Percentiles rank a stretch among this genome's conserved stretches.
These are phyloP conservation scores for Candida anglica DNA, from an alignment of 805 yeast species.

Conservation along the genomic window DNA sequence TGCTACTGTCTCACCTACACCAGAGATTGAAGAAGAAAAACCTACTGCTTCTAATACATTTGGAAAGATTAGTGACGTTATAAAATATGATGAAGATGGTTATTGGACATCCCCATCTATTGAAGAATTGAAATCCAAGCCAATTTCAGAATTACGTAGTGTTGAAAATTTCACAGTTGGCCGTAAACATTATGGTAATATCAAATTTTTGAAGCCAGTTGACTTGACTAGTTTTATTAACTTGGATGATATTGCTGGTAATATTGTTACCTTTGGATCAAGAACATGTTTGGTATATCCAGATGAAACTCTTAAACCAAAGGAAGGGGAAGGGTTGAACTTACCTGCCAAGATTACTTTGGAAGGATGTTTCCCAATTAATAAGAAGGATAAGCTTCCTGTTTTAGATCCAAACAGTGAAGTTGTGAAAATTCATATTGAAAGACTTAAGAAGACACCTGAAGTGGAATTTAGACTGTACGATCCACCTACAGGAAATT, in stretches of 20 bases:
- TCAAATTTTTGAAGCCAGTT: conserved; percentile 76
- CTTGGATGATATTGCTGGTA: conserved; percentile 61
- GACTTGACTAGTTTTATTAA: conserved; percentile 70
- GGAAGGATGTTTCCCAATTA: conserved; percentile 77
- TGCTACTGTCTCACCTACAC: background rate
- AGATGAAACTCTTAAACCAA: conserved; percentile 55
- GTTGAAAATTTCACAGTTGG: conserved; percentile 73
- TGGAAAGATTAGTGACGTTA: background rate
- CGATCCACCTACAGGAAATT: conserved; percentile 70
- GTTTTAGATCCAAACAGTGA: conserved; percentile 77
- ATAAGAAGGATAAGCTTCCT: conserved; percentile 65
- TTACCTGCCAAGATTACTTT: conserved; percentile 68
- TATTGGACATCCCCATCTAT: conserved; percentile 85
- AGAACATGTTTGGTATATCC: conserved; percentile 72
- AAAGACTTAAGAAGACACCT: conserved; percentile 56
- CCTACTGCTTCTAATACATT: background rate
- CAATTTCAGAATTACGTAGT: conserved; percentile 59
- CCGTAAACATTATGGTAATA: conserved; percentile 68
- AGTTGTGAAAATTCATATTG: conserved; percentile 62
- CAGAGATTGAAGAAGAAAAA: background rate
- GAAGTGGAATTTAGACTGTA: conserved; percentile 68
- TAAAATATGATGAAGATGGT: conserved; percentile 55
- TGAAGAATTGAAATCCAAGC: conserved; percentile 53
- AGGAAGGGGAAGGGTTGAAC: conserved; percentile 78
- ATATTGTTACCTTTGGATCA: conserved; percentile 55